Conservation (phyloP, 257 asterid genomes). For the Cinchona pubescens region DNA sequence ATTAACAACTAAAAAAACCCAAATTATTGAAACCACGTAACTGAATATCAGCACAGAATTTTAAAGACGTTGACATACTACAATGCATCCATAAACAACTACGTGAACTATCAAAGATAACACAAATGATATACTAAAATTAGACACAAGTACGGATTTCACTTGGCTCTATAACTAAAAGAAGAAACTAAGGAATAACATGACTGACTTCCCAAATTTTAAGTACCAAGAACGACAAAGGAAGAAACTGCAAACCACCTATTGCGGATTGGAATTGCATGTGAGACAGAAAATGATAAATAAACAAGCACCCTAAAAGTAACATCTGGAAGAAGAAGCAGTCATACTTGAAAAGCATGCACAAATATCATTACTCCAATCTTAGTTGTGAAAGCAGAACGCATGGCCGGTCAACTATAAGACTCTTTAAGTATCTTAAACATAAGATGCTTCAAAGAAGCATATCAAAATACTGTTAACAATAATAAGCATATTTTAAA, state of each 20-base stretch:
- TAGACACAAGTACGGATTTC: background rate
- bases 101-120: background rate
- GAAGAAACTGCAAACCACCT: background rate
- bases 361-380: background rate
- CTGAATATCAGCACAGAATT: background rate
- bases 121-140: background rate
- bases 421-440: background rate
- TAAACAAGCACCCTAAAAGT: background rate
- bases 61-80: background rate
- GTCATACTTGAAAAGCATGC: background rate
- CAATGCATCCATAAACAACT: background rate
- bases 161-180: no score
- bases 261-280: background rate
- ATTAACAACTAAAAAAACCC: background rate
- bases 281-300: background rate
- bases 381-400: background rate
- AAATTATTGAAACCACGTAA: background rate
- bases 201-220: background rate
- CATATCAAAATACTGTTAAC: background rate
- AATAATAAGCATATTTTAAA: background rate
- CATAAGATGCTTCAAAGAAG: background rate
- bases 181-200: no score
- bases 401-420: background rate
- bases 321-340: background rate
- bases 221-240: background rate